Conservation (phyloP, 768 basidiomycete species). For the Termitomyces sp. region DNA sequence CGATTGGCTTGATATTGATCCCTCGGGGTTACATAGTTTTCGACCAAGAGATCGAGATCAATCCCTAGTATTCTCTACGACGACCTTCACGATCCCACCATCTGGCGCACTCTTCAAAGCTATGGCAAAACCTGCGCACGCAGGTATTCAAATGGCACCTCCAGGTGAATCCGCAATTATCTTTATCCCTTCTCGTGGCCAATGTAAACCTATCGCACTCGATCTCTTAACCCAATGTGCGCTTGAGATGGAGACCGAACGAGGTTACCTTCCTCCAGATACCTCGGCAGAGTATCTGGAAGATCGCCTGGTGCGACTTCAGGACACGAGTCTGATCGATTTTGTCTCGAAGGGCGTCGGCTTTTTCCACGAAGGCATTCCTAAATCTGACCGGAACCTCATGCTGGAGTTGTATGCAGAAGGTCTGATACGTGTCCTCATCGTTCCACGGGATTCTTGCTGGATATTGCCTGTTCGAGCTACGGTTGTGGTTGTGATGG, state of each 20-base stretch:
- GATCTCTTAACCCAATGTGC: constrained; percentile 90
- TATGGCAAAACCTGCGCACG: constrained; percentile 88
- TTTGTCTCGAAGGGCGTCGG: constrained; percentile 84
- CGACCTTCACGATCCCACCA: constrained; percentile 83
- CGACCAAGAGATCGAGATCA: constrained; percentile 81
- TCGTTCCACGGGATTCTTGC: constrained; percentile 80
- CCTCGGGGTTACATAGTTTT: constrained; percentile 68
- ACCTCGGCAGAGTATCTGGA: constrained; percentile 55
- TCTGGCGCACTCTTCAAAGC: constrained; percentile 86
- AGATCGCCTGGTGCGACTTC: constrained; percentile 53
- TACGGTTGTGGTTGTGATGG: constrained; percentile 82
- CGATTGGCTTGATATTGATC: constrained; percentile 75
- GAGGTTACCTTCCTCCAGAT: constrained; percentile 61
- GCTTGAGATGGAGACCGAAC: constrained; percentile 62
- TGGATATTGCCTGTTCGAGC: constrained; percentile 90
- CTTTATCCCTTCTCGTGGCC: constrained; percentile 83
- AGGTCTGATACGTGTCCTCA: constrained; percentile 73
- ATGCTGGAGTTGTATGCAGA: constrained; percentile 81
- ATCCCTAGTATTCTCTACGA: constrained; percentile 60
- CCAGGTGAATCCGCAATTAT: constrained; percentile 59
- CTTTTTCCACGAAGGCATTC: constrained; percentile 75
- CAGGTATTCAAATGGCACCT: constrained; percentile 54
- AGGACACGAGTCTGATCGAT: constrained; percentile 63
- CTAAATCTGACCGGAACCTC: constrained; percentile 62
- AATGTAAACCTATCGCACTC: constrained; percentile 69